phyloP scores from a whole-genome alignment of 176 grass and related monocot genomes.

The Oryza officinalis region DNA sequence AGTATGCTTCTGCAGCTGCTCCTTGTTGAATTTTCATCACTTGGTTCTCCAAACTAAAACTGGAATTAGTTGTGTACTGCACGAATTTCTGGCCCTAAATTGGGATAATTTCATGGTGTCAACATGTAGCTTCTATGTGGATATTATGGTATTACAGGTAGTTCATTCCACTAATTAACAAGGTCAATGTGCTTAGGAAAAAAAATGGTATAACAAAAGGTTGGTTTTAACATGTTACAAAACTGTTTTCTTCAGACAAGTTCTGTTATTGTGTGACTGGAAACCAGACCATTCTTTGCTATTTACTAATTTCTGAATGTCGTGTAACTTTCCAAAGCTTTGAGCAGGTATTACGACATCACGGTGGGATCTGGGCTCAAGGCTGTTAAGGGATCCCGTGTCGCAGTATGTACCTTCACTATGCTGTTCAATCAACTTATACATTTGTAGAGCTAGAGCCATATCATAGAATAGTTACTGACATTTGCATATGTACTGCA shows the following conservation, averaged over 20 bases:
- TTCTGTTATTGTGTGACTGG: neutral
- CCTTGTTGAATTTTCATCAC: neutral
- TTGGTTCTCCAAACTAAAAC: neutral
- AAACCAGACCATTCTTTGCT: constrained; percentile 20
- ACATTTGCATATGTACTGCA: constrained; percentile 13
- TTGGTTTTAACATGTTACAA: neutral
- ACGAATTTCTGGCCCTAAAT: neutral
- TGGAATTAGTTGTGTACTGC: neutral
- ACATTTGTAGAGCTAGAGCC: neutral
- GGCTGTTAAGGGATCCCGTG: constrained; percentile 92
- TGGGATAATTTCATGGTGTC: neutral
- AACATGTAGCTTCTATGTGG: neutral
- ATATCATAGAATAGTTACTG: neutral
- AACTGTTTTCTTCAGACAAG: neutral
- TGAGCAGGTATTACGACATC: constrained; percentile 87
- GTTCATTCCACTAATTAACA: neutral
- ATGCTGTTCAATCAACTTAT: neutral
- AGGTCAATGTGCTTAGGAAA: neutral
- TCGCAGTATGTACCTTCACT: constrained; percentile 61
- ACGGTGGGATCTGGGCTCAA: constrained; percentile 73
- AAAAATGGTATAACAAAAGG: neutral
- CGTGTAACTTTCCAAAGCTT: constrained; percentile 23
- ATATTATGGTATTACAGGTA: neutral
- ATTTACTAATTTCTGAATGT: neutral
- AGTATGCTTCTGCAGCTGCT: constrained; percentile 50